Evolutionary conservation across 2,329 filamentous ascomycete species (phyloP), one percentile per base, ranked within the genome.

Genomic region (Trichoderma citrinoviride): DNA sequence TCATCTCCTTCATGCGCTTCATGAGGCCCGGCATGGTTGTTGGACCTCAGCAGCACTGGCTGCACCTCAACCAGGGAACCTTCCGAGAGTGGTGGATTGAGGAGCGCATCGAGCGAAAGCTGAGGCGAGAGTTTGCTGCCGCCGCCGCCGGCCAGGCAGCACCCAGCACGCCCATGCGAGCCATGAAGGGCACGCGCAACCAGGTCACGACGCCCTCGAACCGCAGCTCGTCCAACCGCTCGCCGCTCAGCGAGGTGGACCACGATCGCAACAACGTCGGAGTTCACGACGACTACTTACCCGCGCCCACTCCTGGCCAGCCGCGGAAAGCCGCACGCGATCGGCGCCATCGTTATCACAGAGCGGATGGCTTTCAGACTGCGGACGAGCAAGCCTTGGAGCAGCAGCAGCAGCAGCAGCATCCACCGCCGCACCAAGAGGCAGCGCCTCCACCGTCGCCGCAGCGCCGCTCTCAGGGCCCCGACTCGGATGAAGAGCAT

Each of bases 81-180:
- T 99, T 99, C 87, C 87, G 95, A n/a, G 93, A 98, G 78, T 99
- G 95, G 95, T 98, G 93, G 92, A 85, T 95, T 73, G 92, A 93
- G 79, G 91, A 94, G 79, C 91, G 93, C 73, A 80, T 94, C 65
- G 90, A 93, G 77, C 87, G 84, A 63, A 87, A 84, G 75, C 79
- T 88, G 61, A 79, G 85, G 53, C 86, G 85, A 74, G 85, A 89
- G 74, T 79, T 86, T 72, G 80, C 84, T 25, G 78, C 80, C 5
- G 44, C 44, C 5, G 61, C 61, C 21, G 58, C 27, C 3, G 61
- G 52, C 12, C 81, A 80, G 64, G 72, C 76, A 17, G 73, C 78
- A 25, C 85, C 86, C 55, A 87, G 81, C 77, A 89, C 86, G 58
- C 87, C 82, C 65, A 85, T 83, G 68, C 85, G 81, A 75, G 84